Conservation (phyloP, 768 basidiomycete genomes). For the Termitomyces sp. region DNA sequence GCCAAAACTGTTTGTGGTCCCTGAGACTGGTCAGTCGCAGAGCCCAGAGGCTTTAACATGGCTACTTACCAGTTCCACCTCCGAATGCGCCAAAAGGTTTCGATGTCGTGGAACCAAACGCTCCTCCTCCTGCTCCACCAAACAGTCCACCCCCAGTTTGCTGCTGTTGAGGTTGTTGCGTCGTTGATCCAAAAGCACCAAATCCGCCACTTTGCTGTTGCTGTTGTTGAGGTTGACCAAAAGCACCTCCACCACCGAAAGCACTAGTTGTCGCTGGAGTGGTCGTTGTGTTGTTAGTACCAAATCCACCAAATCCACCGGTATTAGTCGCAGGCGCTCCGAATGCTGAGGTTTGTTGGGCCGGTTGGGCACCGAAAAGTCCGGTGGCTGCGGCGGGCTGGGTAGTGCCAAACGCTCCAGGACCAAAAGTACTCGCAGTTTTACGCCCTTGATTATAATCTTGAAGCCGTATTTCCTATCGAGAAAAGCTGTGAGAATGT, state of each 20-base stretch:
- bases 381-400: slow-evolving; percentile 30
- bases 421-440: slow-evolving; percentile 59
- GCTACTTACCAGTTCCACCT: slow-evolving; percentile 8
- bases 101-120: slow-evolving; percentile 23
- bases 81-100: slow-evolving; percentile 16
- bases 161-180: slow-evolving; percentile 26
- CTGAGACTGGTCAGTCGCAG: slow-evolving; percentile 1
- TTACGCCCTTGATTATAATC: slow-evolving; percentile 75
- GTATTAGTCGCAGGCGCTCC: slow-evolving; percentile 28
- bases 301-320: slow-evolving; percentile 41
- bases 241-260: slow-evolving; percentile 50
- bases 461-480: slow-evolving; percentile 71
- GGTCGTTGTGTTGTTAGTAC: slow-evolving; percentile 22
- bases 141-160: slow-evolving; percentile 28
- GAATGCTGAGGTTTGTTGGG: slow-evolving; percentile 37
- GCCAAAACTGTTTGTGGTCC: slow-evolving; percentile 24
- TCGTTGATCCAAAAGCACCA: slow-evolving; percentile 18
- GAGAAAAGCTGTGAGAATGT: neutral
- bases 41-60: neutral
- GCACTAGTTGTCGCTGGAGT: slow-evolving; percentile 23
- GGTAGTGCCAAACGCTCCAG: slow-evolving; percentile 41
- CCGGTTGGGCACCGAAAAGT: slow-evolving; percentile 42
- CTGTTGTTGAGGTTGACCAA: slow-evolving; percentile 39
- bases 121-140: slow-evolving; percentile 21
- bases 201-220: slow-evolving; percentile 24